A percentile compares a stretch with the other conserved stretches of the same genome.
Conservation (phyloP, 139 green algal genomes). For the Micractinium conductrix region DNA sequence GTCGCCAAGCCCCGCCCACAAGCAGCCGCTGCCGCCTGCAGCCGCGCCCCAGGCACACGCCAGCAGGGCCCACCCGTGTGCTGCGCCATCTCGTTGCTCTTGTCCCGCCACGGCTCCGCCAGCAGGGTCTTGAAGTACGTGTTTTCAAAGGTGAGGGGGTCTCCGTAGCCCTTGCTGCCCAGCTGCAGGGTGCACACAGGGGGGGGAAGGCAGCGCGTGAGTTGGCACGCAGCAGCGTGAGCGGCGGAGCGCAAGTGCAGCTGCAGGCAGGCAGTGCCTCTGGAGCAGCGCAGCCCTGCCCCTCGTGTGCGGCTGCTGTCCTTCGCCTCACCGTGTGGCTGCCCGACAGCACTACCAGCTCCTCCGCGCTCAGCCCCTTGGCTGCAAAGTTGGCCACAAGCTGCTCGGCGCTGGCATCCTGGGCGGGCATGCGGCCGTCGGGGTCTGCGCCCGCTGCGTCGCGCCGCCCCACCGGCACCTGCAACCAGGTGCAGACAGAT, state of each 20-base stretch:
- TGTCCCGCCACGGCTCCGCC: slow-evolving; percentile 70
- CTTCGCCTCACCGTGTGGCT: slow-evolving; percentile 85
- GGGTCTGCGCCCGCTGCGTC: slow-evolving; percentile 72
- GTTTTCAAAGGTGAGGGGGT: slow-evolving; percentile 92
- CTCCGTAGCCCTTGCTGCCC: slow-evolving; percentile 92
- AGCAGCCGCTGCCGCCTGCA: no score
- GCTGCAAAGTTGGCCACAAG: slow-evolving; percentile 71
- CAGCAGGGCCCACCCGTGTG: slow-evolving; percentile 43
- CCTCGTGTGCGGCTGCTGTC: no score
- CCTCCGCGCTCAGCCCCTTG: slow-evolving; percentile 68
- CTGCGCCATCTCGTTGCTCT: slow-evolving; percentile 40
- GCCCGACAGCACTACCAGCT: slow-evolving; percentile 80
- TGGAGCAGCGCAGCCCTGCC: no score
- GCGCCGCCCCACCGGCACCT: slow-evolving; percentile 52
- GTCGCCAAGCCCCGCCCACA: no score
- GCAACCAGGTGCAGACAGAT: neutral
- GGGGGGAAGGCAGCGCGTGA: neutral
- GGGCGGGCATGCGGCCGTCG: slow-evolving; percentile 67
- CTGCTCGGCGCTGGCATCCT: slow-evolving; percentile 60
- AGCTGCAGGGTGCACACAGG: slow-evolving; percentile 50
- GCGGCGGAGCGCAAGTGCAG: no score
- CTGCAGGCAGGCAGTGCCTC: no score
- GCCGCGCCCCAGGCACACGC: no score
- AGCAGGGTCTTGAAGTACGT: slow-evolving; percentile 87
- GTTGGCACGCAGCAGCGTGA: neutral